Conservation (phyloP, 2,329 filamentous ascomycete genomes). For the Paecilomyces fulvus region DNA sequence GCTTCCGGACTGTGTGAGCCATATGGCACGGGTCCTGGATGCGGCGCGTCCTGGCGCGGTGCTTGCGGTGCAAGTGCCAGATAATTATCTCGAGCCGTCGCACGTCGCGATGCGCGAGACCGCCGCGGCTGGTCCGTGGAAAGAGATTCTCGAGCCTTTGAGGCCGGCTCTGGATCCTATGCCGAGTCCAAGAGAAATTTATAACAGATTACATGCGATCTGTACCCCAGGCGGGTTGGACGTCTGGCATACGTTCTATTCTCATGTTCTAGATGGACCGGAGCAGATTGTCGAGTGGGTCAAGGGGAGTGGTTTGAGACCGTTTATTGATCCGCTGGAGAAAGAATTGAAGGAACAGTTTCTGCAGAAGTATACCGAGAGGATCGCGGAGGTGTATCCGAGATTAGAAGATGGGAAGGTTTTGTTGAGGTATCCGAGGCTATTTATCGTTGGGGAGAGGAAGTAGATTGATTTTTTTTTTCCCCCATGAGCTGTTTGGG, state of each 20-base stretch:
- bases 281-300: conserved; percentile 52
- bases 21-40: conserved; percentile 35
- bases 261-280: conserved; percentile 43
- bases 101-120: conserved; percentile 45
- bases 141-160: conserved; percentile 14
- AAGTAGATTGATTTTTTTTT: conserved; percentile 8
- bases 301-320: conserved; percentile 48
- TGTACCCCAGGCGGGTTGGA: conserved; percentile 33
- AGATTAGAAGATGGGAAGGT: conserved; percentile 44
- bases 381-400: conserved; percentile 39
- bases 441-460: conserved; percentile 15
- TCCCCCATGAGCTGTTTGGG: neutral
- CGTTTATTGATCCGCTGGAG: conserved; percentile 44
- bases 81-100: conserved; percentile 43
- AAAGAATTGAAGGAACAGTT: conserved; percentile 36
- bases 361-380: conserved; percentile 39
- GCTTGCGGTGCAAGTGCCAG: conserved; percentile 47
- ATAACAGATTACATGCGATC: conserved; percentile 41
- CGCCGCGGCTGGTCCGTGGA: conserved; percentile 34
- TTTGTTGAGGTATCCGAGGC: conserved; percentile 33
- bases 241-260: conserved; percentile 49
- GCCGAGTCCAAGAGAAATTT: conserved; percentile 40
- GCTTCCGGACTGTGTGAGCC: conserved; percentile 25
- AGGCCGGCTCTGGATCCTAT: conserved; percentile 40
- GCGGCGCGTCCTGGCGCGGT: conserved; percentile 38